Percentiles rank a stretch among this genome's conserved stretches.
Conservation (phyloP, 352 stramenopile species). For the Phytophthora foliorum region DNA sequence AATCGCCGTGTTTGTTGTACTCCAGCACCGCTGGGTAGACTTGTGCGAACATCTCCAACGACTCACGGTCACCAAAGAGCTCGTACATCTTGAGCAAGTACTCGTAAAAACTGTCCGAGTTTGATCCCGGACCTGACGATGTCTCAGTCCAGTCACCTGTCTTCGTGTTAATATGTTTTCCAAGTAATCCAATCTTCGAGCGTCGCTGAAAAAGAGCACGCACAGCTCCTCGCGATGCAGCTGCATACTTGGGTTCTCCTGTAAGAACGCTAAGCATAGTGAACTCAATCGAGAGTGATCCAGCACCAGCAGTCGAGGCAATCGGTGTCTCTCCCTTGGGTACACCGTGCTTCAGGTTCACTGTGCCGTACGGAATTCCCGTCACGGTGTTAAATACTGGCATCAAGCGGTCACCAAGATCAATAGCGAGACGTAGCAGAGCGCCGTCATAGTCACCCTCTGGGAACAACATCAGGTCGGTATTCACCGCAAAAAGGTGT, state of each 20-base stretch:
- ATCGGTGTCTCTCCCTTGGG: conserved; percentile 95
- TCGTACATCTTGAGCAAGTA: conserved; percentile 98
- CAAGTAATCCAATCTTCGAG: conserved; percentile 91
- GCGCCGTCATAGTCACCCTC: conserved; percentile 91
- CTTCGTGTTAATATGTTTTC: conserved; percentile 96
- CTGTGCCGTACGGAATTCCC: conserved; percentile 97
- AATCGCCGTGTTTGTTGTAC: conserved; percentile 86
- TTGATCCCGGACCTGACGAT: conserved; percentile 88
- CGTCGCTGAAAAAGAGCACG: conserved; percentile 81
- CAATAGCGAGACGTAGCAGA: conserved; percentile 94
- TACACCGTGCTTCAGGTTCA: conserved; percentile 94
- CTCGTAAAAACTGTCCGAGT: conserved; percentile 99
- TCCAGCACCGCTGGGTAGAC: conserved; percentile 75
- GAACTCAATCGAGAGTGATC: conserved; percentile 98
- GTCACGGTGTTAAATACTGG: conserved; percentile 97
- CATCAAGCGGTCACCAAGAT: conserved; percentile 96
- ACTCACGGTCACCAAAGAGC: conserved; percentile 93
- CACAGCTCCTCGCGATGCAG: conserved; percentile 69
- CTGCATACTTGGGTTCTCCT: conserved; percentile 71
- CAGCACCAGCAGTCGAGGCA: conserved; percentile 96
- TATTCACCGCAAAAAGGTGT: conserved; percentile 84
- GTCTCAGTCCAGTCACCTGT: conserved; percentile 89
- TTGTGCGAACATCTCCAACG: conserved; percentile 93
- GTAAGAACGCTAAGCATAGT: conserved; percentile 94
- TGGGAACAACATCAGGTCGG: conserved; percentile 59